Evolutionary conservation across 148 eudicot species (phyloP).

Genomic region (Cornus florida): DNA sequence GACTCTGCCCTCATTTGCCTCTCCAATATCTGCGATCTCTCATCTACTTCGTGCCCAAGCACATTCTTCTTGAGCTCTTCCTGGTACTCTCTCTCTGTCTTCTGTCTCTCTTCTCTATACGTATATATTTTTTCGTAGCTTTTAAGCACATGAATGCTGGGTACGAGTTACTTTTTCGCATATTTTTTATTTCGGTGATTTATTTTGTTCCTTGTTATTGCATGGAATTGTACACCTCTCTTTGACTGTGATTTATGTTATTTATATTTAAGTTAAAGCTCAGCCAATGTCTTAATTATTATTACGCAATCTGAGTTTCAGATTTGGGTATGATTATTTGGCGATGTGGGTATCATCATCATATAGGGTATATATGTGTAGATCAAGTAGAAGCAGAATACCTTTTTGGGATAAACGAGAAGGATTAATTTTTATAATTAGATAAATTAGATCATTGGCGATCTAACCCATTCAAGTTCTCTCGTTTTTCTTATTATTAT

Average conservation of each 20-base stretch:
- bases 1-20: conserved; percentile 62
- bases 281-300: too few species aligned
- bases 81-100: conserved; percentile 28
- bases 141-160: not conserved
- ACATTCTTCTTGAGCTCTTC: conserved; percentile 78
- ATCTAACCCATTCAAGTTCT: not conserved
- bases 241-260: not conserved
- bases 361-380: not conserved
- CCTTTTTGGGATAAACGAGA: not conserved
- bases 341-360: not conserved
- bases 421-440: not conserved
- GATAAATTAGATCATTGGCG: not conserved
- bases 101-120: not conserved
- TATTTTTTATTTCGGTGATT: not conserved
- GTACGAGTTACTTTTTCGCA: not conserved
- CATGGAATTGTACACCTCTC: not conserved
- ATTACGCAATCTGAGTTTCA: not conserved
- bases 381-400: not conserved
- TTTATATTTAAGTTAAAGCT: not conserved
- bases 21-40: conserved; percentile 58
- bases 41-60: conserved; percentile 63
- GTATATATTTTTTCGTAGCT: not conserved
- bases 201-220: not conserved
- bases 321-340: not conserved
- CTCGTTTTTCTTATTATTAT: too few species aligned